Base-by-base conservation (phyloP, 225 moss, liverwort and hornwort genomes). In the Sphagnum contortum region DNA sequence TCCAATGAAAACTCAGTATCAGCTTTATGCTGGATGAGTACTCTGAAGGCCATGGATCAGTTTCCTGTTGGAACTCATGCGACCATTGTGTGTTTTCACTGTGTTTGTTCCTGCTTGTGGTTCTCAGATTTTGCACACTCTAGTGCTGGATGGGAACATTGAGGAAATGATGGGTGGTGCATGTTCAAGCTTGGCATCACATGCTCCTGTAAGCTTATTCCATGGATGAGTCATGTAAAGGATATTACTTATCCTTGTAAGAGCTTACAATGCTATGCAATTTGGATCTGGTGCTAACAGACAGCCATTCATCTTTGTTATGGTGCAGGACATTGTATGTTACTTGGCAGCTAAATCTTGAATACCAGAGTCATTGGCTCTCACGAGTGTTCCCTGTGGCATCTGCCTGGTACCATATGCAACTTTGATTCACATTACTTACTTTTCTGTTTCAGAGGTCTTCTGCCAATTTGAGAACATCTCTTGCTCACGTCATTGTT, bases 311-410 rank as follows among this genome's bases (percentile, higher is more conserved):
- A 52, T n/a, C 45, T 3, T 44, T 0, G 57, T 64, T 63, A 47
- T 4, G 59, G 65, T 78, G 67, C 75, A 96, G 95, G 83, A 88
- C 51, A 73, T 78, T 48, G 1, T 83, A 9, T 87, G 92, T 65
- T 96, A 92, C 73, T 85, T 75, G 59, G 88, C 80, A 61, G 82
- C 95, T 2, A 92, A 88, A 67, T 82, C 92, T 11, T 84, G 83
- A 3, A 88, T 92, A 62, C 89, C 88, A 3, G 92, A 96, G 68
- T 75, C 85, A 9, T 96, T 92, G 60, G 88, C 95, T 50, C 88
- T 96, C 46, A 90, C 95, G 59, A 90, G 69, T 69, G 77, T 96
- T 66, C 95, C 95, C 54, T 96, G 95, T 57, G 95, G 95, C 59
- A 80, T 92, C 50, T 96, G 95, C 72, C 88, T 88, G 75, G 92